Base-by-base conservation (phyloP, 2,329 filamentous ascomycete species). In the Aspergillus novofumigatus region DNA sequence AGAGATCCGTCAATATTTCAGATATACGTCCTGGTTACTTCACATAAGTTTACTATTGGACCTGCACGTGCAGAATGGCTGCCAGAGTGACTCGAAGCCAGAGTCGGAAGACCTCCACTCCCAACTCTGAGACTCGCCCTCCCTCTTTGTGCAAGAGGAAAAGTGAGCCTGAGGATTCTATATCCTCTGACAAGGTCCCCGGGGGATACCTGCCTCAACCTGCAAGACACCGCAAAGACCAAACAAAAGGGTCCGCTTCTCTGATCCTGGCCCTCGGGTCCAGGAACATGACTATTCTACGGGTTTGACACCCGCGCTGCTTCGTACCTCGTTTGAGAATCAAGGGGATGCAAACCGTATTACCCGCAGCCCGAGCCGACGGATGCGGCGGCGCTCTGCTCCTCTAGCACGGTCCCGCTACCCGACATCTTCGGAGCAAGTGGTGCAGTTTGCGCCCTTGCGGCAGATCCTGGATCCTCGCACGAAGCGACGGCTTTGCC, bases 241-340 rank as follows among this genome's bases (percentile, higher is more conserved):
- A 14, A 67, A 67, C 41, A 80, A 80, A 60, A 73, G 69, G 60
- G 74, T 77, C 38, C 76, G 78, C 26, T 79, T 80, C 62, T 80
- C 78, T 1, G 76, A 78, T 51, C 73, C 76, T 5, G 72, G 72
- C 6, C 69, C 70, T 45, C 64, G 58, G 32, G 42, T 67, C 32
- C 65, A 67, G 20, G 52, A 65, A 32, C 55, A 55, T 5, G 38
- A 55, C 38, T 54, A 55, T 25, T 73, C 74, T 1, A 80, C 77
- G 1, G 77, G 78, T n/a, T 62, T 80, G 6, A 80, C 78, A 3
- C 78, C 78, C 20, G 68, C 72, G 4, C 68, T 80, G 57, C 62
- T 67, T 25, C 76, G 76, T 23, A 73, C 75, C 4, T 73, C 69
- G 0, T 69, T 78, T 49, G 62, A 65, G 45, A 70, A 70, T 32